A percentile compares a stretch with the other conserved stretches of the same genome.
Conservation (phyloP, 177 flowering plant species). For the Telopea speciosissima region DNA sequence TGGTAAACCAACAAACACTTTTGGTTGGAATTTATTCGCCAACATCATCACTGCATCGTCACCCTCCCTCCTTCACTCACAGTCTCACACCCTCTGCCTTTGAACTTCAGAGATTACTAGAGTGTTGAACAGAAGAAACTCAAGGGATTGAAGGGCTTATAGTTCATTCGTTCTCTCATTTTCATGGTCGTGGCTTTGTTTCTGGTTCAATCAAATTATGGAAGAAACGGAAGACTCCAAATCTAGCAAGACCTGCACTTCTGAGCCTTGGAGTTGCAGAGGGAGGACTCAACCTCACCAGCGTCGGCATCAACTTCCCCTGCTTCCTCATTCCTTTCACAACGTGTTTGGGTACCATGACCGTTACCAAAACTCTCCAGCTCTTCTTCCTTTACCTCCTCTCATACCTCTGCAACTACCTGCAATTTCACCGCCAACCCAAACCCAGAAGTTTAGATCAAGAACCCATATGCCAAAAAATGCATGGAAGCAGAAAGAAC, state of each 20-base stretch:
- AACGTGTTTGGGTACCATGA: conserved; percentile 31
- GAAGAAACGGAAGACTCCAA: conserved; percentile 47
- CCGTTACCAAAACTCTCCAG: conserved; percentile 42
- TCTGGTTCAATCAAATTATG: conserved; percentile 25
- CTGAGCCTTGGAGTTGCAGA: conserved; percentile 29
- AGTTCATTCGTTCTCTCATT: background rate
- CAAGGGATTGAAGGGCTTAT: no score
- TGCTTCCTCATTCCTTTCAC: conserved; percentile 28
- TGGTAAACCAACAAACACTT: background rate
- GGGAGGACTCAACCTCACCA: conserved; percentile 23
- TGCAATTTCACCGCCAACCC: conserved; percentile 36
- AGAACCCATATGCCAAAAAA: conserved; percentile 50
- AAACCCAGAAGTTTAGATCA: conserved; percentile 32
- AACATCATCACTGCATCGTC: conserved; percentile 5
- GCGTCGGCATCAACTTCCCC: conserved; percentile 13
- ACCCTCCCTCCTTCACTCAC: no score
- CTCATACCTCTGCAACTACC: conserved; percentile 39
- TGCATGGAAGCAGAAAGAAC: conserved; percentile 34
- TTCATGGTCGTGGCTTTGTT: conserved; percentile 8
- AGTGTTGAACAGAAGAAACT: no score
- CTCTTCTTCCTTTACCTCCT: conserved; percentile 66
- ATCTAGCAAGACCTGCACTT: conserved; percentile 39
- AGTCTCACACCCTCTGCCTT: background rate
- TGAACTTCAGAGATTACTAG: no score
- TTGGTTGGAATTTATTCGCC: conserved; percentile 6